These are phyloP conservation scores for Porogramme epimiltina DNA, from an alignment of 1,284 basidiomycete genomes.

Conservation along the genomic window DNA sequence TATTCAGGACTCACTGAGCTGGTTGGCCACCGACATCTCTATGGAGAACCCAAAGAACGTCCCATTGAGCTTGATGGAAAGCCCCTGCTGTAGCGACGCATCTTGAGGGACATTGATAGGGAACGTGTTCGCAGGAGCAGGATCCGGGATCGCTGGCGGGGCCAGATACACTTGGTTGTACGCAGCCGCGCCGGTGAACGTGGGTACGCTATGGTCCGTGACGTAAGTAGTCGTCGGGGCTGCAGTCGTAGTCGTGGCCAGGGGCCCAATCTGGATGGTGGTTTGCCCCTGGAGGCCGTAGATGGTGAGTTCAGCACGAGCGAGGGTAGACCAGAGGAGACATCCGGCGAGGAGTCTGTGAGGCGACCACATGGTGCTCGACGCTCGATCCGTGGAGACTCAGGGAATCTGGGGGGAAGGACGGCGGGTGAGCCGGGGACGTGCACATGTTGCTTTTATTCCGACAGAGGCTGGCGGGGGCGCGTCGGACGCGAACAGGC, in stretches of 20 bases:
- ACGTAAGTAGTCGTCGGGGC: conserved; percentile 5
- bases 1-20: conserved; percentile 55
- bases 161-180: conserved; percentile 19
- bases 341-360: neutral
- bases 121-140: conserved; percentile 21
- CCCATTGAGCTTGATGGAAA: conserved; percentile 58
- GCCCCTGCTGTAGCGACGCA: conserved; percentile 24
- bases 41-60: conserved; percentile 73
- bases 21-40: conserved; percentile 70
- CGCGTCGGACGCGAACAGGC: too few species aligned
- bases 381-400: neutral
- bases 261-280: neutral
- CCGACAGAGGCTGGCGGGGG: too few species aligned
- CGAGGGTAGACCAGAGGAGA: neutral
- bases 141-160: conserved; percentile 21
- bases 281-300: conserved; percentile 9
- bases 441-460: too few species aligned
- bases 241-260: neutral
- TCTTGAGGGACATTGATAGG: conserved; percentile 9
- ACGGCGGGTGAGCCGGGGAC: too few species aligned
- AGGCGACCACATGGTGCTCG: conserved; percentile 2
- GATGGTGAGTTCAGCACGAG: conserved; percentile 5
- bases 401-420: neutral
- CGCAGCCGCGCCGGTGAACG: conserved; percentile 12
- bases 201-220: conserved; percentile 2